These are phyloP conservation scores for Collybia sordida DNA, from an alignment of 768 basidiomycete species.

Conservation along the genomic window DNA sequence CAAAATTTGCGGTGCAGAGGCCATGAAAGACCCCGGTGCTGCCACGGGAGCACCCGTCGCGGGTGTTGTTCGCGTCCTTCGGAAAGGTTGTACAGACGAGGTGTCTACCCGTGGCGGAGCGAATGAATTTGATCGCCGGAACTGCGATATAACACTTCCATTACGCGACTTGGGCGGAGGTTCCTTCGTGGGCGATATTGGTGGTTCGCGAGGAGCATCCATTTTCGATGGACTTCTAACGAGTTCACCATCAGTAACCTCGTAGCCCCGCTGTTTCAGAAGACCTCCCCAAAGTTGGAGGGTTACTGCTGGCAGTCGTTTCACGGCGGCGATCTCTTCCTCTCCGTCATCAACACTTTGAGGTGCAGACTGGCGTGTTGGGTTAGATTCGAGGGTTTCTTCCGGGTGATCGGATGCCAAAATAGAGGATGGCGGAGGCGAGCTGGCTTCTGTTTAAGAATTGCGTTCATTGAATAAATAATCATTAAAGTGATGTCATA, in stretches of 20 bases:
- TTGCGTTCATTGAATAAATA: not conserved
- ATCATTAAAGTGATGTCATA: conserved; percentile 8
- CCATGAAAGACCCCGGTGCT: conserved; percentile 11
- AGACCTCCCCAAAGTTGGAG: conserved; percentile 72
- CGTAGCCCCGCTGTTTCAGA: conserved; percentile 66
- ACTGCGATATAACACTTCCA: conserved; percentile 54
- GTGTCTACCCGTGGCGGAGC: conserved; percentile 33
- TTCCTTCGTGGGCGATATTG: conserved; percentile 4
- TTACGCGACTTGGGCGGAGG: conserved; percentile 14
- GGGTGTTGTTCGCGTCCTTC: conserved; percentile 35
- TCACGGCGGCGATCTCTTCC: conserved; percentile 56
- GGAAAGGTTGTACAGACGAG: conserved; percentile 41
- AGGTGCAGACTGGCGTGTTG: conserved; percentile 13
- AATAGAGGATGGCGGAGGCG: conserved; percentile 18
- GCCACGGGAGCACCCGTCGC: conserved; percentile 5
- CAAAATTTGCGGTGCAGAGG: conserved; percentile 6
- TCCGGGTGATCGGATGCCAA: conserved; percentile 20
- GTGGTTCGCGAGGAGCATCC: conserved; percentile 17
- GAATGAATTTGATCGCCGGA: conserved; percentile 67
- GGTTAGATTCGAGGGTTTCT: conserved; percentile 13
- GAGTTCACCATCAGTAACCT: conserved; percentile 56
- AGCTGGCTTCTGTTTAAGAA: conserved; percentile 16
- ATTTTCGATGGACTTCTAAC: conserved; percentile 59
- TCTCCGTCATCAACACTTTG: conserved; percentile 38
- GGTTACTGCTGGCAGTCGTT: conserved; percentile 60